These are phyloP conservation scores for Syzygium syzygioides DNA, from an alignment of 441 rosid genomes.

Conservation along the genomic window DNA sequence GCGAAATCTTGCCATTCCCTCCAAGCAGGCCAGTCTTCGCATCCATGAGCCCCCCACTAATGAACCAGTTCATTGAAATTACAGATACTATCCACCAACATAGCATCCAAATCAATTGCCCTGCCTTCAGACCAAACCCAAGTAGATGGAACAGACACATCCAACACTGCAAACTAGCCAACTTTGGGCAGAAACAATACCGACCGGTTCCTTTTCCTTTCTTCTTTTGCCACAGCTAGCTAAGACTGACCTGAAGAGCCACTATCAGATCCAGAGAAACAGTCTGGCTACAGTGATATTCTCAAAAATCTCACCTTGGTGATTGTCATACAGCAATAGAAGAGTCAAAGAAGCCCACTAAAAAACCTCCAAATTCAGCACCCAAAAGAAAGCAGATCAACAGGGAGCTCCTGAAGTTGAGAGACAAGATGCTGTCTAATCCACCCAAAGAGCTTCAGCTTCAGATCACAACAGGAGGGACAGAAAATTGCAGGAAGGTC, in stretches of 20 bases:
- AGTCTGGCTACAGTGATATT: background rate
- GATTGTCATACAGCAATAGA: background rate
- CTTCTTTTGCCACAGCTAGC: background rate
- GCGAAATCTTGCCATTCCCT: conserved; percentile 51
- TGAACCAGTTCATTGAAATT: conserved; percentile 55
- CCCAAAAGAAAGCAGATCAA: background rate
- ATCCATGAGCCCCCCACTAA: conserved; percentile 46
- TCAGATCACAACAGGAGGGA: background rate
- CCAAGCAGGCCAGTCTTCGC: conserved; percentile 39
- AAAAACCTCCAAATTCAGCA: background rate
- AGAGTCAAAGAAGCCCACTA: background rate
- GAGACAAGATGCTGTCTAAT: background rate
- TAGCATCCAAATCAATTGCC: background rate
- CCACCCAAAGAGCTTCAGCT: background rate
- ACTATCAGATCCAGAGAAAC: background rate
- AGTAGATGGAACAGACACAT: background rate
- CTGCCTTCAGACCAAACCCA: background rate
- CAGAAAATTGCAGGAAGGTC: background rate
- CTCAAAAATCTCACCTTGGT: background rate
- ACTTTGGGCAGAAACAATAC: background rate
- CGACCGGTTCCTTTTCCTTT: background rate
- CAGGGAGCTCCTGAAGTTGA: background rate
- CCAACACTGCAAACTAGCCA: background rate
- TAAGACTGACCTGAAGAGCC: background rate
- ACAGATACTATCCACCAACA: conserved; percentile 27